phyloP scores from a whole-genome alignment of 805 yeast genomes.

The Saturnispora quitensis region DNA sequence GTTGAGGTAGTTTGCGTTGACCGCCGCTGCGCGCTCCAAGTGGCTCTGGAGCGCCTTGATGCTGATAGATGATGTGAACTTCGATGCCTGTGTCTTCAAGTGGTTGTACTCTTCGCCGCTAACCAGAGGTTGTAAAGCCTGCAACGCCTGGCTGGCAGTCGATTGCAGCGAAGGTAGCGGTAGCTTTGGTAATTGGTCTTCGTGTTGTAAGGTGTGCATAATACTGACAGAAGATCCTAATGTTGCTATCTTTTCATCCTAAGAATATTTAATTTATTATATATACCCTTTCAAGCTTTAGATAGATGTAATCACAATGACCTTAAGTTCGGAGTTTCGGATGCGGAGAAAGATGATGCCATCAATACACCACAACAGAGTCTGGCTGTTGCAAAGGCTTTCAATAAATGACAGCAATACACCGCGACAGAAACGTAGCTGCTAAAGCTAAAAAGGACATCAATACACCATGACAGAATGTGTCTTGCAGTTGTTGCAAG shows the following conservation, averaged over 20 bases:
- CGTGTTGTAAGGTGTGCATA: slow-evolving; percentile 27
- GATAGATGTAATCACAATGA: neutral
- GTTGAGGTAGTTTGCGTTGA: slow-evolving; percentile 46
- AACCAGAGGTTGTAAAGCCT: slow-evolving; percentile 52
- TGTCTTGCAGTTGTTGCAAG: too few relatives aligned
- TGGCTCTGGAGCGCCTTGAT: slow-evolving; percentile 45
- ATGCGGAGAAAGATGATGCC: neutral
- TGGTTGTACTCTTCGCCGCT: slow-evolving; percentile 41
- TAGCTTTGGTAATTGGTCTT: slow-evolving; percentile 40
- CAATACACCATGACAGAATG: neutral
- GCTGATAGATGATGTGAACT: slow-evolving; percentile 35
- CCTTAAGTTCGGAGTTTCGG: slow-evolving; percentile 2
- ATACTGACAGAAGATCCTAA: neutral
- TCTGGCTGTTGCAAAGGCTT: neutral
- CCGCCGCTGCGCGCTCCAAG: slow-evolving; percentile 35
- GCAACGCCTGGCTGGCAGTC: slow-evolving; percentile 44
- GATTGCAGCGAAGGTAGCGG: slow-evolving; percentile 52
- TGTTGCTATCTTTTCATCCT: neutral
- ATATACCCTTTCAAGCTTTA: neutral
- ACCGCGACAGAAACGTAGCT: neutral
- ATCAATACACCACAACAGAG: neutral
- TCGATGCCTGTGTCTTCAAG: slow-evolving; percentile 35
- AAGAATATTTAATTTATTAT: neutral
- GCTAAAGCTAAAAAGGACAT: neutral
- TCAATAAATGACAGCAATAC: neutral